A percentile compares a stretch with the other conserved stretches of the same genome.
Evolutionary conservation across 371 early-diverging fungal species (phyloP).

Genomic region (Haplosporangium sp.): DNA sequence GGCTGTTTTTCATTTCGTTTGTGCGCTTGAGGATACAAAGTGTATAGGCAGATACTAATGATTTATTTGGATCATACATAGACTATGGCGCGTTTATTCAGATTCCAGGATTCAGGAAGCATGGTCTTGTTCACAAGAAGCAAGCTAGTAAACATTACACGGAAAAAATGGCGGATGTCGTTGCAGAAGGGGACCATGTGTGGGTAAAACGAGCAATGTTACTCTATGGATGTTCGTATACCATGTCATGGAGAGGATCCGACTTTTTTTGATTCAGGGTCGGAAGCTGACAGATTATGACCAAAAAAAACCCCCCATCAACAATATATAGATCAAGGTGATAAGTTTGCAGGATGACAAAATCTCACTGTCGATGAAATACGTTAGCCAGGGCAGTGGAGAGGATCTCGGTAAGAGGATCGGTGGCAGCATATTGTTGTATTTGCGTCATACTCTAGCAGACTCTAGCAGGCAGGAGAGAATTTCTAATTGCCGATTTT

Average conservation of each 20-base stretch:
- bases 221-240: no score
- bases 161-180: slow-evolving; percentile 40
- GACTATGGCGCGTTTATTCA: slow-evolving; percentile 50
- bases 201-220: slow-evolving; percentile 29
- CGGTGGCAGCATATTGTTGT: background rate
- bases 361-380: slow-evolving; percentile 50
- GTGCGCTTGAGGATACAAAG: background rate
- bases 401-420: slow-evolving; percentile 36
- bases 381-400: slow-evolving; percentile 45
- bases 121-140: slow-evolving; percentile 43
- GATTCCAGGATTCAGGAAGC: slow-evolving; percentile 39
- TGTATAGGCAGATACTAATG: background rate
- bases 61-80: background rate
- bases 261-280: background rate
- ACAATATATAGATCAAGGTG: slow-evolving; percentile 35
- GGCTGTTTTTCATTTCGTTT: no score
- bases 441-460: background rate
- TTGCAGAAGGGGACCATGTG: slow-evolving; percentile 37
- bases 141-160: slow-evolving; percentile 46
- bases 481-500: background rate
- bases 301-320: background rate
- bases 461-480: background rate
- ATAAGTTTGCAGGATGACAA: slow-evolving; percentile 48
- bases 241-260: no score
- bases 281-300: background rate